Evolutionary conservation across 106 monocot species (phyloP).

Genomic region (Dioscorea dumetorum): DNA sequence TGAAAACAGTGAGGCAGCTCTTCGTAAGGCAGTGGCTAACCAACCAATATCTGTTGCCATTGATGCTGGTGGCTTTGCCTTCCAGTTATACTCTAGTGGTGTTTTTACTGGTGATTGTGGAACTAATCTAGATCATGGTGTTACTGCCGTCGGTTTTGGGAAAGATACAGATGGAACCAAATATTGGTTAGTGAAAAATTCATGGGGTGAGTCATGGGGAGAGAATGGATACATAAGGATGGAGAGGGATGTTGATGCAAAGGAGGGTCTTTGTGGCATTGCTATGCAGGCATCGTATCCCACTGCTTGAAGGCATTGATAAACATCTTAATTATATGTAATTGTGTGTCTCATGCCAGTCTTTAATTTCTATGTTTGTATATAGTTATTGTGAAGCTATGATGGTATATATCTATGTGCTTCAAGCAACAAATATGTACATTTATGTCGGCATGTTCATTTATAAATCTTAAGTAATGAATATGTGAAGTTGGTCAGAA

Average conservation of each 20-base stretch:
- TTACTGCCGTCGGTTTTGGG: constrained; percentile 1
- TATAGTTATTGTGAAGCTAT: too few relatives aligned
- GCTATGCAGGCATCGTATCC: constrained; percentile 3
- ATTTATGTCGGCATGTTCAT: too few relatives aligned
- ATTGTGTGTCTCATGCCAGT: too few relatives aligned
- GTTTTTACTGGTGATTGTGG: constrained; percentile 1
- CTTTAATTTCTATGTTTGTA: too few relatives aligned
- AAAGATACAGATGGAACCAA: not conserved
- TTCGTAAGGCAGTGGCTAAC: not conserved
- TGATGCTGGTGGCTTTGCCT: not conserved
- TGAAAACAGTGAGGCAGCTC: not conserved
- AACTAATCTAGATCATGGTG: not conserved
- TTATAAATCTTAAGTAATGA: too few relatives aligned
- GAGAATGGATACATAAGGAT: constrained; percentile 7
- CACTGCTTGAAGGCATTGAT: not conserved
- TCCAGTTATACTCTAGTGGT: not conserved
- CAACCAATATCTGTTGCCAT: constrained; percentile 2
- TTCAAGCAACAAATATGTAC: too few relatives aligned
- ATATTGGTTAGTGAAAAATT: constrained; percentile 8
- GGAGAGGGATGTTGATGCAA: not conserved
- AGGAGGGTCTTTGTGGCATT: not conserved
- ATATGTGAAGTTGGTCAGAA: too few relatives aligned
- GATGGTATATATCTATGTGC: too few relatives aligned
- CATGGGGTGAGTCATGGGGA: constrained; percentile 2
- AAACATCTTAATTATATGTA: too few relatives aligned